Base-by-base conservation (phyloP, 2,329 filamentous ascomycete genomes). In the Monosporascus sp. region DNA sequence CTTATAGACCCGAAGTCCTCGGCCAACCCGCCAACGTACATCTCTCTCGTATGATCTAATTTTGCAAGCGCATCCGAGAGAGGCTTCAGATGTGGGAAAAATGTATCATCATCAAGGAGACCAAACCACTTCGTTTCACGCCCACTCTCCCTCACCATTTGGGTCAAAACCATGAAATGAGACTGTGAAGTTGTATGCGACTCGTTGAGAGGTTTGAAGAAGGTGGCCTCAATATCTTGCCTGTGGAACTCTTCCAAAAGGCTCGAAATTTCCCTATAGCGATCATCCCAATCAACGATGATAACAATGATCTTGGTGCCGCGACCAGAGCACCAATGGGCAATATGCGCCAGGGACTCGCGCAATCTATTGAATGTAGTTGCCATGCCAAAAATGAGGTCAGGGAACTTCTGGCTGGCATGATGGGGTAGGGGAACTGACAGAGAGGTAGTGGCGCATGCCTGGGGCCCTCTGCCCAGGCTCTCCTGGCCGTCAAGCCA, bases 351-450 rank as follows among this genome's bases (percentile, higher is more conserved):
- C 37, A 81, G 64, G 1, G 79, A 79, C 3, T 73, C 71, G 39
- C 72, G 64, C 54, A 83, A 22, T 37, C 80, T 72, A 24, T 72
- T 70, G 22, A 75, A 66, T 3, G 69, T 76, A 15, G 80, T 82
- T 1, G 80, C 79, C 3, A 83, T 74, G 52, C 79, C 80, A 53
- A 84, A 82, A 52, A 81, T 63, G 44, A 81, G 72, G 49, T 80
- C 72, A 0, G 72, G 69, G 55, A 80, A 77, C 15, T 70, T 20
- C 7, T 43, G 39, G 3, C 39, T 3, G 3, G n/a, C 39, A 22
- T 43, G 14, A n/a, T 22, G 18, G 3, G 39, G 8, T 8, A 14
- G 15, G 8, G 39, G n/a, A 43, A 43, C 39, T 20, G 39, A 43
- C 3, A 43, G 17, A 14, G 14, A 22, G n/a, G 9, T 43, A 22